Evolutionary conservation across 1,284 basidiomycete genomes (phyloP).

Genomic region (Coriolopsis trogii): DNA sequence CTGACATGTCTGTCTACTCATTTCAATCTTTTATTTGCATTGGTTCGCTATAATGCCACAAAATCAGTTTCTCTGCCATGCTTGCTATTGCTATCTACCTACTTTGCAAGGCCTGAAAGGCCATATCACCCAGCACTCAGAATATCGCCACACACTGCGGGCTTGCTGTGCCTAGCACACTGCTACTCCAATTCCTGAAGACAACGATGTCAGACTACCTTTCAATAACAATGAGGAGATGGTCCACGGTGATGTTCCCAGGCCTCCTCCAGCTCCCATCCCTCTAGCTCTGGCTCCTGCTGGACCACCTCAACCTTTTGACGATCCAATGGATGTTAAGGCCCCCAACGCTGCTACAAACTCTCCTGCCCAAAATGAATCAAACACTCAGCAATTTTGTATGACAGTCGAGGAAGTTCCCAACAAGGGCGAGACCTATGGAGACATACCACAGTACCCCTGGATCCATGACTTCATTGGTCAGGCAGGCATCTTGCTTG

Average conservation of each 20-base stretch:
- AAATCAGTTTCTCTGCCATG: too few relatives aligned
- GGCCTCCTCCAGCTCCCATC: too few relatives aligned
- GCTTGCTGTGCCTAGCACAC: neutral
- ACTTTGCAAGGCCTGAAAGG: neutral
- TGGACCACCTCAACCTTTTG: neutral
- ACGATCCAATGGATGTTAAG: neutral
- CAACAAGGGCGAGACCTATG: constrained; percentile 10
- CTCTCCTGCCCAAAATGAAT: neutral
- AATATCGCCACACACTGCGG: neutral
- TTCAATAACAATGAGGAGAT: too few relatives aligned
- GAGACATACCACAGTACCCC: constrained; percentile 11
- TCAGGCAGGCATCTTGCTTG: neutral
- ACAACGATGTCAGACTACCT: too few relatives aligned
- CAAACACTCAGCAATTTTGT: too few relatives aligned
- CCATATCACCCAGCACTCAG: neutral
- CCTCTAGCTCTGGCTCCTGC: too few relatives aligned
- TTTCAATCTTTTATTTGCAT: too few relatives aligned
- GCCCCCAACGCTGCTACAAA: neutral
- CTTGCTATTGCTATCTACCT: too few relatives aligned
- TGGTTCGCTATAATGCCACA: too few relatives aligned
- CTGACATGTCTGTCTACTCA: too few relatives aligned
- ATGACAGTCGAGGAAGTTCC: constrained; percentile 17
- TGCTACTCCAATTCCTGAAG: neutral
- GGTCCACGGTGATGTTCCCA: too few relatives aligned
- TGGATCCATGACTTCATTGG: constrained; percentile 9